Evolutionary conservation across 768 basidiomycete genomes (phyloP).

Genomic region (Leccinum aurantiacum): DNA sequence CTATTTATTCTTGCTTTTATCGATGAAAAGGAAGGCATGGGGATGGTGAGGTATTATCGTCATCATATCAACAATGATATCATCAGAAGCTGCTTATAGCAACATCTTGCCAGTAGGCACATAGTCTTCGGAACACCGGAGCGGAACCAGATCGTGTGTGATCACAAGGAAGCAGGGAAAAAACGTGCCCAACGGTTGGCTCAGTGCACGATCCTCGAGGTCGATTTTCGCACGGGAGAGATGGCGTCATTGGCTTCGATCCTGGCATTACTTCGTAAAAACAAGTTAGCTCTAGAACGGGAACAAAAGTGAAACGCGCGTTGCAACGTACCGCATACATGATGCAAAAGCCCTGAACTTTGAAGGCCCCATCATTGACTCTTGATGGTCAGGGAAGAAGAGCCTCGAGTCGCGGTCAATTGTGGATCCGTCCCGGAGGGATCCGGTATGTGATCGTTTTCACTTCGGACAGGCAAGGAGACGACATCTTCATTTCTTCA

Average conservation of each 20-base stretch:
- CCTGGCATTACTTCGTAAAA: not conserved
- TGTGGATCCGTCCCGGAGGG: not conserved
- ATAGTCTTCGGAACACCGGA: not conserved
- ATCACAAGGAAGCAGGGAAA: not conserved
- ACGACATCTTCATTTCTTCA: not conserved
- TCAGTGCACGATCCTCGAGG: not conserved
- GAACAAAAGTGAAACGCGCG: not conserved
- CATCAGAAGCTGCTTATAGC: not conserved
- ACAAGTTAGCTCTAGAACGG: not conserved
- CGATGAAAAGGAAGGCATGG: not conserved
- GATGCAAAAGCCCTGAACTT: not conserved
- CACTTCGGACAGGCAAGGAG: not conserved
- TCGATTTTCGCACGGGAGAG: not conserved
- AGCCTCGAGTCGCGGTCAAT: not conserved
- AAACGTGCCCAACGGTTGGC: not conserved
- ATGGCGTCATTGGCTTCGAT: not conserved
- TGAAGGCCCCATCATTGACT: not conserved
- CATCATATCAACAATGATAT: not conserved
- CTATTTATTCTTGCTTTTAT: not conserved
- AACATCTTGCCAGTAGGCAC: not conserved
- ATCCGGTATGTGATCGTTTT: not conserved
- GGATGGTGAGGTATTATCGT: not conserved
- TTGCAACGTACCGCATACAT: not conserved
- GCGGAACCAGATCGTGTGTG: not conserved
- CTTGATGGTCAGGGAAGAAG: not conserved